Conservation (phyloP, 2,329 filamentous ascomycete genomes). For the Dothistroma septosporum region DNA sequence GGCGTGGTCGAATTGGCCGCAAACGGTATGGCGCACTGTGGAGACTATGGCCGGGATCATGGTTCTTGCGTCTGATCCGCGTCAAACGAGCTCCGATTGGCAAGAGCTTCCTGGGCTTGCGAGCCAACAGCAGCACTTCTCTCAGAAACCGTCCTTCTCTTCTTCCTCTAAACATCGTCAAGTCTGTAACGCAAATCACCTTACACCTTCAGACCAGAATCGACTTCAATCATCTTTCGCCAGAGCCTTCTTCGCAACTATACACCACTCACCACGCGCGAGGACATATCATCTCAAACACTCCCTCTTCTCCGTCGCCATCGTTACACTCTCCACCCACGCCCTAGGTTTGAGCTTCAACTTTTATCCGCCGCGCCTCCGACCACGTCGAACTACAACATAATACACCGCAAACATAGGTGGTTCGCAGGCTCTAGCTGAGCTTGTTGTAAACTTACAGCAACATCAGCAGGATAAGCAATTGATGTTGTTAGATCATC, state of each 20-base stretch:
- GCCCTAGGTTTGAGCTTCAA: background rate
- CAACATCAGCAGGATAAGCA: slow-evolving; percentile 27
- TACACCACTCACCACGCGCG: slow-evolving; percentile 1
- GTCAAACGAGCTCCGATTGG: background rate
- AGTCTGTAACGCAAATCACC: background rate
- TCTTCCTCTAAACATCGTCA: background rate
- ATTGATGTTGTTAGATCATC: slow-evolving; percentile 32
- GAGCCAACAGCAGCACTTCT: slow-evolving; percentile 7
- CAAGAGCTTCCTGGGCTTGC: background rate
- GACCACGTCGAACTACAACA: background rate
- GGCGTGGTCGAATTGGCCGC: background rate
- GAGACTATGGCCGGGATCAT: background rate
- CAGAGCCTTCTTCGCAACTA: background rate
- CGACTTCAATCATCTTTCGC: background rate
- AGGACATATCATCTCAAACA: background rate
- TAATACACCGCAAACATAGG: slow-evolving; percentile 23
- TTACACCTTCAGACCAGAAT: background rate
- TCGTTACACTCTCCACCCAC: slow-evolving; percentile 5
- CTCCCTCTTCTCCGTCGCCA: slow-evolving; percentile 8
- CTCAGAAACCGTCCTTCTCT: background rate
- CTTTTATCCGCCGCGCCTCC: background rate
- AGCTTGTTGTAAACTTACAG: slow-evolving; percentile 24
- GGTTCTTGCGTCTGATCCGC: background rate
- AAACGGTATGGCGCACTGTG: background rate
- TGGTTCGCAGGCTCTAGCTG: slow-evolving; percentile 26